Conservation (phyloP, 768 basidiomycete genomes). For the Leccinellum rugosiceps region DNA sequence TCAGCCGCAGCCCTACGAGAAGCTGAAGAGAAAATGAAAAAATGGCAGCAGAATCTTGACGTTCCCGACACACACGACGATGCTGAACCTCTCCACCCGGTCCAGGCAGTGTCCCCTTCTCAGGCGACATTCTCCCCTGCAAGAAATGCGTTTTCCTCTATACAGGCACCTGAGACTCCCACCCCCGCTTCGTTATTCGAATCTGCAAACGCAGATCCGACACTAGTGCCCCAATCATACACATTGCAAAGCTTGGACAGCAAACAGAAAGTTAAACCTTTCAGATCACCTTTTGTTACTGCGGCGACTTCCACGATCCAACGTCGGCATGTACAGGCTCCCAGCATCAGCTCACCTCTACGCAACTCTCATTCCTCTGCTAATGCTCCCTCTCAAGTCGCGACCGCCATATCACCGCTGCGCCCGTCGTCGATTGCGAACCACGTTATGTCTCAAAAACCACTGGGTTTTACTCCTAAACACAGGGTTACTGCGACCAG, state of each 20-base stretch:
- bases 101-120: slow-evolving; percentile 11
- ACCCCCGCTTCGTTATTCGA: slow-evolving; percentile 31
- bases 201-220: slow-evolving; percentile 21
- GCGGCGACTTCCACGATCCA: slow-evolving; percentile 6
- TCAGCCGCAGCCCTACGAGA: slow-evolving; percentile 52
- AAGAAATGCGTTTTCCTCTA: slow-evolving; percentile 33
- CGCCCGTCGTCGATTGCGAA: slow-evolving; percentile 32
- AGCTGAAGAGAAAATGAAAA: slow-evolving; percentile 50
- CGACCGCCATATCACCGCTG: slow-evolving; percentile 30
- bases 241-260: slow-evolving; percentile 6
- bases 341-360: slow-evolving; percentile 27
- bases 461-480: slow-evolving; percentile 24
- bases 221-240: slow-evolving; percentile 12
- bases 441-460: slow-evolving; percentile 11
- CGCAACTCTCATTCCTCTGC: slow-evolving; percentile 1
- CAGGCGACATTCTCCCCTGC: slow-evolving; percentile 38
- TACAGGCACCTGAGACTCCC: slow-evolving; percentile 36
- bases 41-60: slow-evolving; percentile 45
- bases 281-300: slow-evolving; percentile 45
- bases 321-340: slow-evolving; percentile 23
- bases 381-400: slow-evolving; percentile 5
- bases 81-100: slow-evolving; percentile 1
- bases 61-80: slow-evolving; percentile 21
- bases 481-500: slow-evolving; percentile 31
- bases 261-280: slow-evolving; percentile 34